Base-by-base conservation (phyloP, 257 asterid species). In the Capsicum baccatum region DNA sequence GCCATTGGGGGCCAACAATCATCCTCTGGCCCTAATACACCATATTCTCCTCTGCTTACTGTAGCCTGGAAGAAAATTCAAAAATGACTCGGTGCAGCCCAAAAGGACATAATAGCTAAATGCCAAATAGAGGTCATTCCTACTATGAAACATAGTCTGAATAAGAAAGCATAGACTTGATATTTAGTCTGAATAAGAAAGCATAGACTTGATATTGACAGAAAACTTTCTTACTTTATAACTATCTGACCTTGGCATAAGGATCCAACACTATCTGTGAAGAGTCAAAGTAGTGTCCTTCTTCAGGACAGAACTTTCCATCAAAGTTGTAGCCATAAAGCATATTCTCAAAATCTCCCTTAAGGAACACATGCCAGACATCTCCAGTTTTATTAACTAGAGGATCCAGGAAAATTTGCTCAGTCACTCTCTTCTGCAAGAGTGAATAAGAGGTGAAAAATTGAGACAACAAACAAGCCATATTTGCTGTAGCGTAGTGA, bases 1-100 rank as follows among this genome's bases (percentile, higher is more conserved):
- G 96, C 98, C 98, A 95, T 93, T 88, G 92, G 98, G 33, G 98
- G 90, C 99, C 99, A 97, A 87, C 97, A 92, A 48, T 91, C 92
- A 82, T 88, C 92, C 64, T 87, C 92, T 55, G 90, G 88, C 87
- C 97, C 97, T 85, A 91, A 85, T 86, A 85, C 91, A 83, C 97
- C 97, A 85, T 87, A 95, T 85, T 90, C 94, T 81, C 90, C 94
- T 91, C 98, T 92, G 87, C 98, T 90, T 85, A 93, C 90, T 81
- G 93, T 90, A 85, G 94, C 94, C 99, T 97, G 84, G 67, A 84
- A 85, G 71, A 60, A 59, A 83, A 79, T 71, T 78, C 84, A 87
- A 85, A 58, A 85, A 47, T 52, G 66, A 58, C 33, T 52, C 15
- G 50, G 16, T 68, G 19, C 44, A 15, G 15, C 33, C 26, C 37